phyloP scores from a whole-genome alignment of 106 monocot genomes.

The Amphibolis antarctica region DNA sequence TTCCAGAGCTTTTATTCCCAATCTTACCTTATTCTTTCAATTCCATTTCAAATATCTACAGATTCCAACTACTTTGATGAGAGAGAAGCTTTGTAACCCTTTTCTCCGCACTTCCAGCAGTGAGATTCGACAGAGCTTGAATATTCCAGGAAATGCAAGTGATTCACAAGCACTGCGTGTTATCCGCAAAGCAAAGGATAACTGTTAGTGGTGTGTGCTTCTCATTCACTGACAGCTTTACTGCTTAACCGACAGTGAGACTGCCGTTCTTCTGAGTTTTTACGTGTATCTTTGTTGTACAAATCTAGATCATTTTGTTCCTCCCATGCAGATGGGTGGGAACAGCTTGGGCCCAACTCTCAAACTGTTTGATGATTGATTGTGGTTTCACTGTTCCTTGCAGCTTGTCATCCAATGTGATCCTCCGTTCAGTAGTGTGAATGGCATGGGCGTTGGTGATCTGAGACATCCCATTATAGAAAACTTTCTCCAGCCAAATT shows the following conservation, averaged over 20 bases:
- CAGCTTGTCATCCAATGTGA: too few relatives aligned
- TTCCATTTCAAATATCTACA: constrained; percentile 11
- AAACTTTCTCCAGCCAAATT: too few relatives aligned
- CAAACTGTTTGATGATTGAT: too few relatives aligned
- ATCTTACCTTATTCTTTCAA: background rate
- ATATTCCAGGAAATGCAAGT: constrained; percentile 51
- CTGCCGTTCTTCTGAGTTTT: background rate
- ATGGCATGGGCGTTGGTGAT: too few relatives aligned
- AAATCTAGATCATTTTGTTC: background rate
- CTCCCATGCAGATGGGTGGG: background rate
- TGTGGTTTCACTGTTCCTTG: too few relatives aligned
- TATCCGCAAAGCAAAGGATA: constrained; percentile 76
- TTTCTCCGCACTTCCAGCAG: constrained; percentile 64
- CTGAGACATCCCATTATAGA: too few relatives aligned
- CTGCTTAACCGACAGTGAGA: background rate
- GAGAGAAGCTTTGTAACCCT: constrained; percentile 78
- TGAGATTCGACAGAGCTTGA: constrained; percentile 57
- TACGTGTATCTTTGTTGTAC: background rate
- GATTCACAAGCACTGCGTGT: constrained; percentile 52
- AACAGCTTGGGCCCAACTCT: background rate
- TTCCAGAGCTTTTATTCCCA: background rate
- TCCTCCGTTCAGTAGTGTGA: too few relatives aligned
- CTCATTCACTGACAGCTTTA: background rate
- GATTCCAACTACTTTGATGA: constrained; percentile 84
- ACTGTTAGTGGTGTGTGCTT: constrained; percentile 12